Evolutionary conservation across 768 basidiomycete species (phyloP), one percentile per base, ranked within the genome.

Genomic region (Boletellus emodensis): DNA sequence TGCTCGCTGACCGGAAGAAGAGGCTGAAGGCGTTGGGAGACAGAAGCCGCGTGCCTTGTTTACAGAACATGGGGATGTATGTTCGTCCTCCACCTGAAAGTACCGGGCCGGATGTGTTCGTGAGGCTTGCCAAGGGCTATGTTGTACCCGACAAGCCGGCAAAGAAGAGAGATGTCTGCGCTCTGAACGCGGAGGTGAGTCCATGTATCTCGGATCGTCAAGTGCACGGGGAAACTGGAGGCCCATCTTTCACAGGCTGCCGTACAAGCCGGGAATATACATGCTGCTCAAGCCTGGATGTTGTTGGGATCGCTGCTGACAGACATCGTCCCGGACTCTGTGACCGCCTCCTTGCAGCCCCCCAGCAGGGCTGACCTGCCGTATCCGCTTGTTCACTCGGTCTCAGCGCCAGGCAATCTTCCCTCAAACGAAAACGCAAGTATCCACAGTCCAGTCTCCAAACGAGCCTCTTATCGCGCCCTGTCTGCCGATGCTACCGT

Each of bases 231-330:
- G 4, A 20, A 32, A 32, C 28, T 20, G 15, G 36, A 7, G 10
- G 44, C 14, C 32, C 18, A 15, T 49, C 14, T 41, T 22, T 12
- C 4, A 12, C 50, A 87, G 83, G 67, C 75, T 39, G 88, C 90
- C 7, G 64, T 80, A n/a, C 69, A 78, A 48, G 82, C 73, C 9
- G 81, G 81, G 18, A 77, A 80, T 51, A 60, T 72, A 24, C 70
- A 76, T 4, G 77, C 78, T 3, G 83, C 82, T 1, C 84, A 88
- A 57, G 73, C 74, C 3, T 92, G 90, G 90, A 56, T 80, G 9
- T 66, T 91, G 2, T 64, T 92, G 17, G 76, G 72, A 12, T 80
- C 81, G 14, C 73, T 83, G 3, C 66, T 89, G 17, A 70, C 71
- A 0, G 75, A 83, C 45, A 63, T 80, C 41, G 54, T 76, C 15